phyloP scores from a whole-genome alignment of 306 rosid species.

The Cicer chorassanicum region DNA sequence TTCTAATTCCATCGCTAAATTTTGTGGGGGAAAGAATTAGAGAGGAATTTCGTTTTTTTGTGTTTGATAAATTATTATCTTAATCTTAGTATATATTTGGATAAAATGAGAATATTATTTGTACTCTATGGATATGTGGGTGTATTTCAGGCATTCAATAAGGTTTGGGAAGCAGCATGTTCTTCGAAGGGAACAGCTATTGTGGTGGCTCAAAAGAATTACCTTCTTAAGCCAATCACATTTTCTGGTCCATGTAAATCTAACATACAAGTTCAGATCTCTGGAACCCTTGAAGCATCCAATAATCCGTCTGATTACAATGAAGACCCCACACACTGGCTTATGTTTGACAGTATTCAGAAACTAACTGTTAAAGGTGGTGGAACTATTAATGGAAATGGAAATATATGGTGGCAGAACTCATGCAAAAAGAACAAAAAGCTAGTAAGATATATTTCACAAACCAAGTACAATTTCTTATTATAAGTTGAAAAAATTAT shows the following conservation, averaged over 20 bases:
- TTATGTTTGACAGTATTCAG: slow-evolving; percentile 53
- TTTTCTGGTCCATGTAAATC: slow-evolving; percentile 80
- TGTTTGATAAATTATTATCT: not conserved
- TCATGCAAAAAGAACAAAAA: slow-evolving; percentile 60
- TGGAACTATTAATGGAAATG: slow-evolving; percentile 80
- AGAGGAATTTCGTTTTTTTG: not conserved
- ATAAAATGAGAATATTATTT: not conserved
- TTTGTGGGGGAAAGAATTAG: too few species aligned
- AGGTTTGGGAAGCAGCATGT: slow-evolving; percentile 74
- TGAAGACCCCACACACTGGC: slow-evolving; percentile 54
- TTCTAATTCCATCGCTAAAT: too few species aligned
- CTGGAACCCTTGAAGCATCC: slow-evolving; percentile 67
- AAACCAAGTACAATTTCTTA: not conserved
- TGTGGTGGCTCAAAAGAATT: slow-evolving; percentile 56
- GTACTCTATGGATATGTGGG: not conserved
- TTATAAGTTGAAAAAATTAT: too few species aligned
- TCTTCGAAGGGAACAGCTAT: slow-evolving; percentile 38
- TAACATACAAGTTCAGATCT: slow-evolving; percentile 50
- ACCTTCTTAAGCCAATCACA: slow-evolving; percentile 60
- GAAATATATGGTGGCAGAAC: slow-evolving; percentile 74
- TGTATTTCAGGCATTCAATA: slow-evolving; percentile 60
- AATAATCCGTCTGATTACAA: slow-evolving; percentile 53
- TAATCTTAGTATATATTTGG: not conserved
- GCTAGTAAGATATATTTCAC: slow-evolving; percentile 4
- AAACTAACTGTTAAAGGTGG: slow-evolving; percentile 60